These are phyloP conservation scores for Hypoxylon crocopeplum DNA, from an alignment of 495 filamentous ascomycete species.

Conservation along the genomic window DNA sequence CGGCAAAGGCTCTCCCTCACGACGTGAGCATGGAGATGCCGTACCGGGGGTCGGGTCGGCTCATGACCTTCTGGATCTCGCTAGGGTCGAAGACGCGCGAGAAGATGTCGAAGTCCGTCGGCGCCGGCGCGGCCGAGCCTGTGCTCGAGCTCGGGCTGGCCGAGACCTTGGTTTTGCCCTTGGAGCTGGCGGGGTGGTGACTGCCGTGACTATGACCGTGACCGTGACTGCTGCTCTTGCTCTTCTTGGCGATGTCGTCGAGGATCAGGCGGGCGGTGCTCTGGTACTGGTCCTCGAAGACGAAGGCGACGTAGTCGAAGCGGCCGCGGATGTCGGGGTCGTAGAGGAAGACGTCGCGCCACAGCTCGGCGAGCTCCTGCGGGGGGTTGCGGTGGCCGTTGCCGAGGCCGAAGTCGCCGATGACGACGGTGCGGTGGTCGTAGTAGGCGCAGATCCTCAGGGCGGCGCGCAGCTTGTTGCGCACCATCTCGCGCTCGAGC, in stretches of 20 bases:
- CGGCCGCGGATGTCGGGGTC: conserved; percentile 71
- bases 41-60: conserved; percentile 54
- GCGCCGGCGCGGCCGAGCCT: conserved; percentile 16
- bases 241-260: conserved; percentile 57
- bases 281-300: conserved; percentile 62
- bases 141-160: conserved; percentile 37
- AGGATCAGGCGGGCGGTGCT: conserved; percentile 54
- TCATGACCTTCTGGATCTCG: conserved; percentile 50
- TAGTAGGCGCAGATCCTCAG: conserved; percentile 70
- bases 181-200: conserved; percentile 31
- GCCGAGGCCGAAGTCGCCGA: conserved; percentile 75
- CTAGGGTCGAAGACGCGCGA: conserved; percentile 45
- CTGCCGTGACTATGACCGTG: conserved; percentile 4
- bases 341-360: conserved; percentile 69
- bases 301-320: conserved; percentile 73
- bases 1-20: conserved; percentile 23
- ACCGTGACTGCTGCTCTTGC: conserved; percentile 33
- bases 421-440: conserved; percentile 63
- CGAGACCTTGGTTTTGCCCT: conserved; percentile 44
- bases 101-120: conserved; percentile 56
- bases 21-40: conserved; percentile 53
- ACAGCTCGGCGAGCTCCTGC: conserved; percentile 69
- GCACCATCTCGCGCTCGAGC: conserved; percentile 71
- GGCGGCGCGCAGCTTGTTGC: conserved; percentile 72
- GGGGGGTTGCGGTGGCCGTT: conserved; percentile 73